phyloP scores from a whole-genome alignment of 352 stramenopile genomes.

The Phytopythium helicoides region DNA sequence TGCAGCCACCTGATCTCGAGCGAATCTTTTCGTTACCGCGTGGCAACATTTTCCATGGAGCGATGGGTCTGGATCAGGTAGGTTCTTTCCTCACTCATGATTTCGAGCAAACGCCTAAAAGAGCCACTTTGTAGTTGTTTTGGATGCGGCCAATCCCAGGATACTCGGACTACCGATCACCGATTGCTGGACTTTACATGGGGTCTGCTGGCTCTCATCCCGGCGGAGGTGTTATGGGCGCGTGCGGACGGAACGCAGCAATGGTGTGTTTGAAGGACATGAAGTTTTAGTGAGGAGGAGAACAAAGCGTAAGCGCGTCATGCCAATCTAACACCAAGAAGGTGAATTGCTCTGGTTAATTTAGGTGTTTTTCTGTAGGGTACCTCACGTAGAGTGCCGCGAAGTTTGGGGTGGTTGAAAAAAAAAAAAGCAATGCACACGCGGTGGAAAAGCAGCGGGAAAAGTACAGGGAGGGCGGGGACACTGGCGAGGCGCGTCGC shows the following conservation, averaged over 20 bases:
- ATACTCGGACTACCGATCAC: slow-evolving; percentile 82
- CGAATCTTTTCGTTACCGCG: slow-evolving; percentile 81
- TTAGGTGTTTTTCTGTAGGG: background rate
- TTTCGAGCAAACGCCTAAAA: background rate
- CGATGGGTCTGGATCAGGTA: slow-evolving; percentile 88
- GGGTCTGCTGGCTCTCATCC: slow-evolving; percentile 84
- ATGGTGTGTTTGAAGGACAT: slow-evolving; percentile 73
- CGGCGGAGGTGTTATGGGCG: slow-evolving; percentile 90
- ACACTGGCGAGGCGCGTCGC: background rate
- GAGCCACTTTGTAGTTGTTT: slow-evolving; percentile 46
- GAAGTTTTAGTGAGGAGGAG: slow-evolving; percentile 5
- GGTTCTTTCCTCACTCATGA: background rate
- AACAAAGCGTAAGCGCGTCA: background rate
- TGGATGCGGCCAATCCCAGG: slow-evolving; percentile 85
- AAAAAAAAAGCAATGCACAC: background rate
- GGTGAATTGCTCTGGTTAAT: slow-evolving; percentile 1
- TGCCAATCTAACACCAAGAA: background rate
- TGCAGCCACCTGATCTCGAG: slow-evolving; percentile 83
- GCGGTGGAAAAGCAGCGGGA: background rate
- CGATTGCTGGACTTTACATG: slow-evolving; percentile 82
- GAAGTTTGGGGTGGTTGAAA: background rate
- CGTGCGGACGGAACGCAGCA: slow-evolving; percentile 82
- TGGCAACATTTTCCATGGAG: slow-evolving; percentile 91
- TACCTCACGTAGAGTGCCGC: background rate
- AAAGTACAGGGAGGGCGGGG: background rate